Base-by-base conservation (phyloP, 1,139 yeast genomes). In the Zygoascus hellenicus region DNA sequence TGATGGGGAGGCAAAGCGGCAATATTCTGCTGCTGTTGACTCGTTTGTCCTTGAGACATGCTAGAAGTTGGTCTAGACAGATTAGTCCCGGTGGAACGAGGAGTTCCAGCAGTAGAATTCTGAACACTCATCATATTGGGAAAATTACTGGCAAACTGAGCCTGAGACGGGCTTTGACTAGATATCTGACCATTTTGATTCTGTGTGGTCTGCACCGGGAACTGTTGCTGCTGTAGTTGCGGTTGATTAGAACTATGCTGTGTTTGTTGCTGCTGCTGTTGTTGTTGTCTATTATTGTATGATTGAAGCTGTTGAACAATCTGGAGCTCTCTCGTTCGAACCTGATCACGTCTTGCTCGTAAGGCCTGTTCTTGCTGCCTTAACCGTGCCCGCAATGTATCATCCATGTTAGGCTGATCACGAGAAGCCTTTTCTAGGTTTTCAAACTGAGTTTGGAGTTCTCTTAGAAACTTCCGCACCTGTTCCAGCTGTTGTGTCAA, bases 261-360 rank as follows among this genome's bases (percentile, higher is more conserved):
- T 32, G 29, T 44, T 26, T 42, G 50, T 34, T 33, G 45, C 14
- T 7, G 42, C 32, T 33, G 41, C 37, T 52, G 58, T 32, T 48
- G 55, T 38, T 53, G 57, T 48, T 42, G 54, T 38, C 48, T 43
- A 33, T 52, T 39, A 37, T 16, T 36, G 35, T 39, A 48, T 39
- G 45, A 41, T 37, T 46, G 54, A 32, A 64, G 65, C 46, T 65
- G 59, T 45, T 60, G 63, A 46, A 60, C 55, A 26, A 60, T 47
- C 11, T 55, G 53, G 31, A 58, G 48, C 19, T 59, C 63, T 45
- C 54, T 47, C 11, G 54, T 46, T 22, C 54, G 54, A 37, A 48
- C 50, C 42, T 57, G 60, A 42, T 60, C 63, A 11, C 58, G 49
- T 22, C 54, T 52, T 22, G 55, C 54, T n/a, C 63, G 51, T 10